These are phyloP conservation scores for Solanum corneliomulleri DNA, from an alignment of 257 asterid species.

Conservation along the genomic window DNA sequence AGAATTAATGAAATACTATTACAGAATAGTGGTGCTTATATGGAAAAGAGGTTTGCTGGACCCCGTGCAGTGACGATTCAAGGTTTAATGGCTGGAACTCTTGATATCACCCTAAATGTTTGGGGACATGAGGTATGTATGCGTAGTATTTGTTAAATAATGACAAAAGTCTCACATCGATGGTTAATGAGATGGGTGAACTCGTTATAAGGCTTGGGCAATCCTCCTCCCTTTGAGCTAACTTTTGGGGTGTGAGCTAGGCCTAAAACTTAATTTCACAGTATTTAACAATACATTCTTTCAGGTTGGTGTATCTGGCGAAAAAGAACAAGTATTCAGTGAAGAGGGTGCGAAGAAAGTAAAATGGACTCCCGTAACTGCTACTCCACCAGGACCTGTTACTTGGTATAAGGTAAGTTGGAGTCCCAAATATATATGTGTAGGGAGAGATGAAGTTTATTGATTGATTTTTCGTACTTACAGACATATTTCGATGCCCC, in stretches of 20 bases:
- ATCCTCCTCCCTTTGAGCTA: too few species aligned
- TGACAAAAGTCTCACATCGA: too few species aligned
- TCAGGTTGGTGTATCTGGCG: constrained; percentile 66
- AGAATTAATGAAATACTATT: neutral
- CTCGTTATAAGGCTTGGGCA: too few species aligned
- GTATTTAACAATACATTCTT: neutral
- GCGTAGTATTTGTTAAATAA: too few species aligned
- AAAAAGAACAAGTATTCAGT: constrained; percentile 31
- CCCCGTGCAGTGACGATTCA: constrained; percentile 56
- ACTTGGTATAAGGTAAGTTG: constrained; percentile 91
- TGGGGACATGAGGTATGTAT: constrained; percentile 65
- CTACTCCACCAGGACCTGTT: constrained; percentile 25
- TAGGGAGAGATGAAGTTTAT: too few species aligned
- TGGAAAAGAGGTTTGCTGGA: constrained; percentile 95
- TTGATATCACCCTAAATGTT: constrained; percentile 51
- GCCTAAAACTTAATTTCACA: too few species aligned
- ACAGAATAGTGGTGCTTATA: constrained; percentile 92
- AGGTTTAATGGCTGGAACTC: constrained; percentile 85
- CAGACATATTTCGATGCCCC: constrained; percentile 83
- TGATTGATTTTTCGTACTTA: neutral
- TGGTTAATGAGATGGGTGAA: too few species aligned
- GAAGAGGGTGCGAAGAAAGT: constrained; percentile 58
- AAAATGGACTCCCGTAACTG: constrained; percentile 27
- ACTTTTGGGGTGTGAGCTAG: too few species aligned
- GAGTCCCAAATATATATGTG: neutral